Base-by-base conservation (phyloP, 2,329 filamentous ascomycete species). In the Ceratocystis destructans region DNA sequence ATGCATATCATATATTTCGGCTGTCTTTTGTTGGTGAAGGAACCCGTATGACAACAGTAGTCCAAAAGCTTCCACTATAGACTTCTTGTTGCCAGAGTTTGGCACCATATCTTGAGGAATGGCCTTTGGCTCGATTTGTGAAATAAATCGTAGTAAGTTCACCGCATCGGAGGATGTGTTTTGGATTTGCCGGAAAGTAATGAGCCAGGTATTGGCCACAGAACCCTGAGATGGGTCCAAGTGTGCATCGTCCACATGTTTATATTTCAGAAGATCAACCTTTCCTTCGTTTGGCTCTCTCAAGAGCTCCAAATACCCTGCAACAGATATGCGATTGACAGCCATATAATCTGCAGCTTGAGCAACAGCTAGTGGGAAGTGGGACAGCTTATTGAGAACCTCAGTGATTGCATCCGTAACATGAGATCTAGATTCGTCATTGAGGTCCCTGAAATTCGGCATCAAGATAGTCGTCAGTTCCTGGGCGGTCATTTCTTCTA, bases 291-390 rank as follows among this genome's bases (percentile, higher is more conserved):
- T 10, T 1, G 48, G 1, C 0, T 10, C 8, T 1, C 8, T 10
- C 1, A 53, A 53, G 17, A 20, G 12, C 1, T 53, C 15, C 5
- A 53, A 4, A 25, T 53, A 53, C 50, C 33, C 45, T 17, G 53
- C n/a, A 15, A 65, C 2, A 3, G 28, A 17, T 6, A 48, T 31
- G 3, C 22, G 15, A 1, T 63, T 68, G 20, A 41, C 41, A 22
- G 61, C 67, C 15, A 71, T 66, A 15, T 70, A 71, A 12, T 66
- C 66, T 1, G 68, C 64, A 5, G 69, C 70, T 46, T 70, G 69
- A 1, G 28, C 46, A 25, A 70, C 70, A 1, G 69, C 69, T 31
- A 70, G 55, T 0, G 70, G 70, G 10, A 69, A 65, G 44, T 66
- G 53, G 20, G 45, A 53, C 0, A 70, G 62, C 3, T 65, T n/a